Conservation (phyloP, 2,329 filamentous ascomycete genomes). For the Phaeosphaeria sp. region DNA sequence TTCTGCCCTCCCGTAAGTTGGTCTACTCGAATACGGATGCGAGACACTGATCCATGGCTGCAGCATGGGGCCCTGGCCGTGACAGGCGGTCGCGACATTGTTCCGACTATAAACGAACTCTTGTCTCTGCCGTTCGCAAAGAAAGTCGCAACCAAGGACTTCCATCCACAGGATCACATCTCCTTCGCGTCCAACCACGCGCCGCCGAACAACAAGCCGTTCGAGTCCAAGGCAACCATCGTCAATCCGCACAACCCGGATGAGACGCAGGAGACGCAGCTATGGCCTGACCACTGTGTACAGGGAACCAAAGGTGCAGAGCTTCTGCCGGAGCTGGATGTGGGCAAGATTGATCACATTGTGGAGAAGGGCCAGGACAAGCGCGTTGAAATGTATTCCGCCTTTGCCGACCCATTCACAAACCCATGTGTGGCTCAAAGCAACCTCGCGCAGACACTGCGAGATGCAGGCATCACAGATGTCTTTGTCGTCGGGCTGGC, state of each 20-base stretch:
- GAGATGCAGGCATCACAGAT: constrained; percentile 68
- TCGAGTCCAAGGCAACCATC: constrained; percentile 69
- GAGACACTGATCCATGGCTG: background rate
- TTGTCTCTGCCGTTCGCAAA: constrained; percentile 73
- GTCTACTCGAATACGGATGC: background rate
- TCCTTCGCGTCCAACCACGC: constrained; percentile 86
- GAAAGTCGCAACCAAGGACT: constrained; percentile 90
- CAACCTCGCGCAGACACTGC: constrained; percentile 67
- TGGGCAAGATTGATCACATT: constrained; percentile 65
- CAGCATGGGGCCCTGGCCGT: constrained; percentile 88
- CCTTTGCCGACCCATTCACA: constrained; percentile 81
- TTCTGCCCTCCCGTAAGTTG: constrained; percentile 84
- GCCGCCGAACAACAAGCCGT: constrained; percentile 69
- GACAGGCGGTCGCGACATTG: constrained; percentile 72
- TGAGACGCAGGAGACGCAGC: constrained; percentile 69
- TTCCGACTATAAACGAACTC: constrained; percentile 75
- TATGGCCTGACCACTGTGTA: constrained; percentile 94
- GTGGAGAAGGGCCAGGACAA: constrained; percentile 80
- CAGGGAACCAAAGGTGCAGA: constrained; percentile 74
- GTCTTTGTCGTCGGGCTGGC: constrained; percentile 89
- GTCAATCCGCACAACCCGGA: constrained; percentile 68
- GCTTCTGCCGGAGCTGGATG: constrained; percentile 75
- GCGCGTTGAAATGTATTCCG: constrained; percentile 90
- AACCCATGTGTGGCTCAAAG: constrained; percentile 65
- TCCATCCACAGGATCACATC: constrained; percentile 81